phyloP scores from a whole-genome alignment of 257 asterid genomes.

The Echites panduratus region DNA sequence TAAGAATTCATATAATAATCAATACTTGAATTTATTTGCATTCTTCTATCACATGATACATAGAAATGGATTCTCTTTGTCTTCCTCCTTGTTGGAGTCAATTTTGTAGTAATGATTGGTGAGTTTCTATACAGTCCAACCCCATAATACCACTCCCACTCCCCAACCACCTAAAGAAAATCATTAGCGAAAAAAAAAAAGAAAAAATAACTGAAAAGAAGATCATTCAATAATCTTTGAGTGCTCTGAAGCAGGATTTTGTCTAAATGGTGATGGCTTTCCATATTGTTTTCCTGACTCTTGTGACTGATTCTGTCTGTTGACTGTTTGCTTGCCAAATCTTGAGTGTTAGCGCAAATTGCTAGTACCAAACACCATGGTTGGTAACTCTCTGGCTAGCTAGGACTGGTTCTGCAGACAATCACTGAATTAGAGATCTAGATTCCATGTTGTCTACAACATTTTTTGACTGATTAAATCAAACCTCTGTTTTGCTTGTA shows the following conservation, averaged over 20 bases:
- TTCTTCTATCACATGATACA: background rate
- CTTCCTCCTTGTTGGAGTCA: background rate
- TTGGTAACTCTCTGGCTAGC: background rate
- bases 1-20: constrained; percentile 3
- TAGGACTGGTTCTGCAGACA: background rate
- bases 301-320: constrained; percentile 14
- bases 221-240: background rate
- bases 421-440: background rate
- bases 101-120: background rate
- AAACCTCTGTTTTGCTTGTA: background rate
- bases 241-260: constrained; percentile 7
- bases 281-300: constrained; percentile 6
- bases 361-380: constrained; percentile 7
- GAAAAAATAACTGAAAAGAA: background rate
- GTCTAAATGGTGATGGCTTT: constrained; percentile 5
- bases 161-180: background rate
- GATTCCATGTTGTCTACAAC: background rate
- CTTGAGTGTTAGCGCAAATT: constrained; percentile 11
- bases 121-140: background rate
- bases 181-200: background rate
- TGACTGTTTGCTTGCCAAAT: constrained; percentile 15
- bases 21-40: background rate
- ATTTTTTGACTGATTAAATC: background rate
- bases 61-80: background rate
- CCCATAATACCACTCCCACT: background rate